Conservation (phyloP, 371 early-diverging fungal genomes). For the Coemansia sp. region DNA sequence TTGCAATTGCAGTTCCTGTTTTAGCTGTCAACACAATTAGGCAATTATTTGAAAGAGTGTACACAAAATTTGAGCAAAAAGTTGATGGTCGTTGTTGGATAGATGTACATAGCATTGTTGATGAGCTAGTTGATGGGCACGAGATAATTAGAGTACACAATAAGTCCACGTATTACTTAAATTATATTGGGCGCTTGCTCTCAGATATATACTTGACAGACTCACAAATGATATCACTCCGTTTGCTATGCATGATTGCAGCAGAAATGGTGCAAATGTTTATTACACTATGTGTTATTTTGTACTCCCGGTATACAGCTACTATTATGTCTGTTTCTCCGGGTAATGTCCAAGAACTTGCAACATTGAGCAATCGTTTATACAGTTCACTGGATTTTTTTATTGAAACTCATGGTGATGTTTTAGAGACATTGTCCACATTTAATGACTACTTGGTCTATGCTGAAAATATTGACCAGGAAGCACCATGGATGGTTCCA, state of each 20-base stretch:
- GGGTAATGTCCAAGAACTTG: constrained; percentile 6
- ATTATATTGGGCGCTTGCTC: too few relatives aligned
- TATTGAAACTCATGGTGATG: not conserved
- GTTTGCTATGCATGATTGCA: not conserved
- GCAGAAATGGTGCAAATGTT: not conserved
- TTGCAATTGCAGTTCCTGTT: too few relatives aligned
- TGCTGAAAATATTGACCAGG: constrained; percentile 77
- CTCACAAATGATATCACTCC: not conserved
- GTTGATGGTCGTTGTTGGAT: not conserved
- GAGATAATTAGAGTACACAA: constrained; percentile 3
- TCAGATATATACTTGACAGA: too few relatives aligned
- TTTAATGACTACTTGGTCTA: constrained; percentile 76
- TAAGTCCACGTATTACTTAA: not conserved
- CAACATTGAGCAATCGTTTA: not conserved
- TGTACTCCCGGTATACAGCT: not conserved
- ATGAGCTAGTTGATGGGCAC: constrained; percentile 1
- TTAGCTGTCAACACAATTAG: too few relatives aligned
- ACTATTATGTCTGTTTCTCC: constrained; percentile 1
- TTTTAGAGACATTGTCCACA: not conserved
- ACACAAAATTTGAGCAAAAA: not conserved
- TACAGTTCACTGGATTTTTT: not conserved
- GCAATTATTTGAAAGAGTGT: too few relatives aligned
- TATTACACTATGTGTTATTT: not conserved
- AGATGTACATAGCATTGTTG: not conserved
- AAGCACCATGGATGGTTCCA: constrained; percentile 63